These are phyloP conservation scores for Populus tremula DNA, from an alignment of 345 rosid species.

Conservation along the genomic window DNA sequence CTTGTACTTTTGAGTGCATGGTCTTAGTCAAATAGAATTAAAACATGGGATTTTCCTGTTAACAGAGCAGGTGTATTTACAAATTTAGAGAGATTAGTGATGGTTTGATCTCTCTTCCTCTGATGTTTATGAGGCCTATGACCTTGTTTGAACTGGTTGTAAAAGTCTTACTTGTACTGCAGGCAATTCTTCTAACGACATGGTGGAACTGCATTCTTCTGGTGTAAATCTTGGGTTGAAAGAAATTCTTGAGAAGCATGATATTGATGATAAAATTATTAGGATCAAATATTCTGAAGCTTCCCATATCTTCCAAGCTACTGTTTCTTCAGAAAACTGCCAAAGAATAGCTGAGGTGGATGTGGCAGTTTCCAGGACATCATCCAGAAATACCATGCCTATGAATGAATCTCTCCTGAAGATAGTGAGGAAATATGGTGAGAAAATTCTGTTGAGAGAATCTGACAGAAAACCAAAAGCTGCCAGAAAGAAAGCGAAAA, in stretches of 20 bases:
- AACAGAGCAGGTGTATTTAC: not conserved
- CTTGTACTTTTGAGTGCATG: not conserved
- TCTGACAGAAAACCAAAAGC: conserved; percentile 63
- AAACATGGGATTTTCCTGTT: not conserved
- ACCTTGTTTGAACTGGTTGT: not conserved
- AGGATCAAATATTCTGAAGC: conserved; percentile 49
- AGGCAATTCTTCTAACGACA: conserved; percentile 22
- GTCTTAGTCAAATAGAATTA: not conserved
- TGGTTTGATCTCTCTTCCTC: not conserved
- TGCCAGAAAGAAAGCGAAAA: conserved; percentile 63
- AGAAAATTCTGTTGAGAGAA: conserved; percentile 58
- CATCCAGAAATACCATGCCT: conserved; percentile 51
- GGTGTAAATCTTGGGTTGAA: conserved; percentile 55
- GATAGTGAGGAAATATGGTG: conserved; percentile 66
- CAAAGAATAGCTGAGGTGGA: conserved; percentile 33
- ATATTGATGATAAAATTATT: conserved; percentile 30
- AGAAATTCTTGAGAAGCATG: conserved; percentile 46
- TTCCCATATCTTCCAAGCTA: conserved; percentile 52
- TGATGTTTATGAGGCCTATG: conserved; percentile 6
- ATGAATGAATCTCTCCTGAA: conserved; percentile 61
- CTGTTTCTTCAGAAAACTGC: conserved; percentile 41
- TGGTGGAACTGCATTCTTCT: conserved; percentile 23
- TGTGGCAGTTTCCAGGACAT: conserved; percentile 36
- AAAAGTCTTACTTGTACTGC: conserved; percentile 17
- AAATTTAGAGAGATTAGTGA: not conserved